Evolutionary conservation across 805 yeast species (phyloP).

Genomic region (Starmera dryadoides): DNA sequence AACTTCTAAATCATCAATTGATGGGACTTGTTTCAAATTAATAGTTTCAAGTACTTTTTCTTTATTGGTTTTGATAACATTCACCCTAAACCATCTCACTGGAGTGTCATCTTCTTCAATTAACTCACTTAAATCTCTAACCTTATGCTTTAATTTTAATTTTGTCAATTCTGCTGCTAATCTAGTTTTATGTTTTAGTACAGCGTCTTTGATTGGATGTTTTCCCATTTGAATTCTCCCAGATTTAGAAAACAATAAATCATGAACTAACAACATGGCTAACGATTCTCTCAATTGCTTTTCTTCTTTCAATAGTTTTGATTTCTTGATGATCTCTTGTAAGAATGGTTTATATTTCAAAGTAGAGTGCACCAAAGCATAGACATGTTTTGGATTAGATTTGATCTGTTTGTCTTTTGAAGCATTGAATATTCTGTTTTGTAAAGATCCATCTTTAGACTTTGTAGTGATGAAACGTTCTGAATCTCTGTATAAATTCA

Average conservation of each 20-base stretch:
- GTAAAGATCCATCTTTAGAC: constrained; percentile 46
- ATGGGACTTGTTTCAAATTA: constrained; percentile 37
- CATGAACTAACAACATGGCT: constrained; percentile 69
- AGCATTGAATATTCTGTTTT: constrained; percentile 43
- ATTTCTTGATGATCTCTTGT: constrained; percentile 51
- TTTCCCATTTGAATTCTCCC: constrained; percentile 88
- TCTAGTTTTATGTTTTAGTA: constrained; percentile 73
- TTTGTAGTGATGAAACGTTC: constrained; percentile 20
- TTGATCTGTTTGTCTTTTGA: constrained; percentile 39
- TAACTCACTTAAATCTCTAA: constrained; percentile 44
- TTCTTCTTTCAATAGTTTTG: constrained; percentile 55
- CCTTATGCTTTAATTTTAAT: constrained; percentile 66
- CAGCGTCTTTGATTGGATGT: constrained; percentile 75
- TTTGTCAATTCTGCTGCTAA: constrained; percentile 76
- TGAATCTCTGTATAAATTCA: constrained; percentile 31
- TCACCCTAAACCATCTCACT: constrained; percentile 73
- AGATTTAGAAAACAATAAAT: constrained; percentile 62
- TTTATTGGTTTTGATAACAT: constrained; percentile 45
- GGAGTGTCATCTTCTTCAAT: constrained; percentile 61
- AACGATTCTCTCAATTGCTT: constrained; percentile 45
- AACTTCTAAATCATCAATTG: constrained; percentile 35
- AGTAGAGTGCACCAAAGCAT: constrained; percentile 77
- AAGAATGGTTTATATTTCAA: constrained; percentile 64
- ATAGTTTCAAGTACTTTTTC: constrained; percentile 27
- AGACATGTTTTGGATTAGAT: constrained; percentile 77